These are phyloP conservation scores for Paecilomyces dactylethromorphus DNA, from an alignment of 2,329 filamentous ascomycete genomes.

Conservation along the genomic window DNA sequence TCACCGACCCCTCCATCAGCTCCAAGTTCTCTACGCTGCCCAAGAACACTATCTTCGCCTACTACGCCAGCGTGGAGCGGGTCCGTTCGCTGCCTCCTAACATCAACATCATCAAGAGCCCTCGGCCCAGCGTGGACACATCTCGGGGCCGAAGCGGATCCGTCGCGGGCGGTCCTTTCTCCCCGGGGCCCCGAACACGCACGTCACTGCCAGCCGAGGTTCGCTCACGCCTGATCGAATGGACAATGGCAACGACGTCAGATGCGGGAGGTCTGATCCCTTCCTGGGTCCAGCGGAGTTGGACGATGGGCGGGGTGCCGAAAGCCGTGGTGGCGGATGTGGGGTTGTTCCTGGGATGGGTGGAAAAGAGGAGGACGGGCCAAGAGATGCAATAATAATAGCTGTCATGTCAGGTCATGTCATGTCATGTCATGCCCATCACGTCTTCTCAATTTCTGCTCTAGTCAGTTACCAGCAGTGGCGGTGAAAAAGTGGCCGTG, in stretches of 20 bases:
- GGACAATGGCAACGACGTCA: conserved; percentile 33
- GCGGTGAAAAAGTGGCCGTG: too few species aligned
- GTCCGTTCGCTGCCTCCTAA: conserved; percentile 12
- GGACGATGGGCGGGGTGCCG: conserved; percentile 29
- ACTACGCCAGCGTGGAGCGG: conserved; percentile 30
- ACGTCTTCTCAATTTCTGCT: too few species aligned
- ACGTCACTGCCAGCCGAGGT: background rate
- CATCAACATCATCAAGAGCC: background rate
- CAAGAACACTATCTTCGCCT: conserved; percentile 21
- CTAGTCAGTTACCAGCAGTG: too few species aligned
- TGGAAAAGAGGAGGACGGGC: conserved; percentile 2
- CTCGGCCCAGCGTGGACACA: background rate
- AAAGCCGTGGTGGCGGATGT: conserved; percentile 32
- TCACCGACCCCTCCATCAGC: conserved; percentile 11
- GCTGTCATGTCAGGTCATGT: too few species aligned
- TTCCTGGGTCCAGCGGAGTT: conserved; percentile 30
- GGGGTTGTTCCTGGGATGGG: conserved; percentile 31
- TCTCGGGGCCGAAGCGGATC: background rate
- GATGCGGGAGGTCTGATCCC: conserved; percentile 30
- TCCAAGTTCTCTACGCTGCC: conserved; percentile 17
- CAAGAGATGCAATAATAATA: background rate
- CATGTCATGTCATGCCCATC: too few species aligned
- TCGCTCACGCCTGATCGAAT: conserved; percentile 13
- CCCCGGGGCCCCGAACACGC: background rate
- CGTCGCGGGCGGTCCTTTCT: background rate